Conservation (phyloP, 176 grass and related monocot genomes). For the Carex scoparia region DNA sequence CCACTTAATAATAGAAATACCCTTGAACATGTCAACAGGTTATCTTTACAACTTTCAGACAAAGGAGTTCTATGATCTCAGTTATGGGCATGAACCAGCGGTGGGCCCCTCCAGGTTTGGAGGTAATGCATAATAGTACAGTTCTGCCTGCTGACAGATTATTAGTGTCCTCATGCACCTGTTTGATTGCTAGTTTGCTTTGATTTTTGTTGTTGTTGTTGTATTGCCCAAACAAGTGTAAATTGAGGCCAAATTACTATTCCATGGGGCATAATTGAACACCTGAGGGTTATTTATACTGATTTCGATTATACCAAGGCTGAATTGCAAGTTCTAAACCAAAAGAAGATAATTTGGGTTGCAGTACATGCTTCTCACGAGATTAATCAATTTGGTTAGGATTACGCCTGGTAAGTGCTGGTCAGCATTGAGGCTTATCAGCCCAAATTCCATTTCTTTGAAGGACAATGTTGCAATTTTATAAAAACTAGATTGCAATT, state of each 20-base stretch:
- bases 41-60: conserved; percentile 99
- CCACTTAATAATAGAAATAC: background rate
- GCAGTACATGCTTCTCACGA: background rate
- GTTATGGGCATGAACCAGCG: conserved; percentile 81
- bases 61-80: conserved; percentile 98
- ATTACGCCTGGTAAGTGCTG: background rate
- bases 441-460: background rate
- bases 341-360: background rate
- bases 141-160: background rate
- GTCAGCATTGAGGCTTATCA: background rate
- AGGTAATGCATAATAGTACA: conserved; percentile 41
- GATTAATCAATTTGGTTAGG: background rate
- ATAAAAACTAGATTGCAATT: background rate
- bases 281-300: background rate
- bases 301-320: background rate
- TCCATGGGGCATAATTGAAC: background rate
- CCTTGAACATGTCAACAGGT: conserved; percentile 32
- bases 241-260: background rate
- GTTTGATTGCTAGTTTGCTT: background rate
- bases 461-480: background rate
- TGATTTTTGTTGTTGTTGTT: background rate
- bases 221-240: background rate
- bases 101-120: conserved; percentile 81
- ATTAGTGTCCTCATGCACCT: background rate
- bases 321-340: conserved; percentile 1